Evolutionary conservation across 768 basidiomycete genomes (phyloP).

Genomic region (Trametes gibbosa): DNA sequence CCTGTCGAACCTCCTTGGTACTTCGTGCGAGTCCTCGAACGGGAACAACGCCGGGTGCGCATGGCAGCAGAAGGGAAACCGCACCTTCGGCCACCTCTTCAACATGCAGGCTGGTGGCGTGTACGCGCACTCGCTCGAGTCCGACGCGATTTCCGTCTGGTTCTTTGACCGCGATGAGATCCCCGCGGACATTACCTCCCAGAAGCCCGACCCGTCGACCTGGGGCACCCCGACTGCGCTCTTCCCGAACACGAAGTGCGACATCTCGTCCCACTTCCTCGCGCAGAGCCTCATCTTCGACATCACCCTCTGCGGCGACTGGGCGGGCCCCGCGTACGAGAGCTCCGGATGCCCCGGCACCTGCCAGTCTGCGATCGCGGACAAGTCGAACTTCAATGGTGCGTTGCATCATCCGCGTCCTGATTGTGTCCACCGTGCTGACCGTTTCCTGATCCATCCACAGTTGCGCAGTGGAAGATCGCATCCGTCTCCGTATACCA

Average conservation of each 20-base stretch:
- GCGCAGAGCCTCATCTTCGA: conserved; percentile 40
- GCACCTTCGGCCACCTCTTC: conserved; percentile 42
- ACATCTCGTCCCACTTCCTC: conserved; percentile 35
- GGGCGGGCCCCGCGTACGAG: conserved; percentile 38
- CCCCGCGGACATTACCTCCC: conserved; percentile 35
- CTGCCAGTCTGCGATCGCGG: conserved; percentile 40
- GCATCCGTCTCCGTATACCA: conserved; percentile 57
- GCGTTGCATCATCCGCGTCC: conserved; percentile 4
- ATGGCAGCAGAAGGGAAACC: conserved; percentile 31
- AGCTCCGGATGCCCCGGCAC: conserved; percentile 32
- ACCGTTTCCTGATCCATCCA: not conserved
- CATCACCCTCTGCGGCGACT: conserved; percentile 45
- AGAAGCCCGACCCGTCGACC: conserved; percentile 36
- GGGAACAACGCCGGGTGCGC: conserved; percentile 42
- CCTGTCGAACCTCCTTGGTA: conserved; percentile 29
- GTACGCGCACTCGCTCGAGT: conserved; percentile 39
- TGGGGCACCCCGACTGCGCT: conserved; percentile 43
- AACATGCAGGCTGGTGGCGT: conserved; percentile 45
- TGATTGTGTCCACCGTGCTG: not conserved
- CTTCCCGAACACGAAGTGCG: conserved; percentile 37
- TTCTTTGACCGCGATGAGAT: conserved; percentile 38
- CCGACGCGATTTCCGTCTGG: conserved; percentile 45
- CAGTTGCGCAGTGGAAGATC: conserved; percentile 56
- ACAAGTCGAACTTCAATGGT: conserved; percentile 56
- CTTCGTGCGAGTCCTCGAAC: conserved; percentile 31